Percentiles rank a stretch among this genome's conserved stretches.
Evolutionary conservation across 2,329 filamentous ascomycete species (phyloP).

Genomic region (Fusarium sp.): DNA sequence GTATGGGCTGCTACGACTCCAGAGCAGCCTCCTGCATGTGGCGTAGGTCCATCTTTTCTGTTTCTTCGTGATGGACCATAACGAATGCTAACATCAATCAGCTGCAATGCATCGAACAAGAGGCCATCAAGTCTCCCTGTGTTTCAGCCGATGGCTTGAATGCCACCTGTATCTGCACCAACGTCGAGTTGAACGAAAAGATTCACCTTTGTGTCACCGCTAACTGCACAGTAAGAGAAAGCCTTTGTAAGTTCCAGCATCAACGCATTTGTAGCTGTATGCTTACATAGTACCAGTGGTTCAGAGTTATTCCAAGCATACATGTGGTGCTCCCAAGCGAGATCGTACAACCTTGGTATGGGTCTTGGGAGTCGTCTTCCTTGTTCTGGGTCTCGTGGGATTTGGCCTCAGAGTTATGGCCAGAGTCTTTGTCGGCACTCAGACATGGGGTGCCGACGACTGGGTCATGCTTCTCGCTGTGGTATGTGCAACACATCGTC

Average conservation of each 20-base stretch:
- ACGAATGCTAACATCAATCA: neutral
- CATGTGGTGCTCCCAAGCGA: constrained; percentile 13
- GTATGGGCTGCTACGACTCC: constrained; percentile 27
- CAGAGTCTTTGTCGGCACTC: constrained; percentile 16
- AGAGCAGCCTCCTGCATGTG: constrained; percentile 33
- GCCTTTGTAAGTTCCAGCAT: neutral
- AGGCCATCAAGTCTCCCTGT: constrained; percentile 23
- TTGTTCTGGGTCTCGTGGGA: constrained; percentile 8
- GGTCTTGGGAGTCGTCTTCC: constrained; percentile 12
- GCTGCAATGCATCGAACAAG: constrained; percentile 12
- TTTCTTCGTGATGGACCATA: neutral
- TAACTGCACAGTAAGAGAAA: constrained; percentile 22
- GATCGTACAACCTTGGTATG: constrained; percentile 27
- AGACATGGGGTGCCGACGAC: constrained; percentile 27
- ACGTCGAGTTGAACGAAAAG: constrained; percentile 22
- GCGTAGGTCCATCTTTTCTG: constrained; percentile 4
- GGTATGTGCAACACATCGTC: neutral
- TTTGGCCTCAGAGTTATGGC: constrained; percentile 28
- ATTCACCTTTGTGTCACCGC: constrained; percentile 12
- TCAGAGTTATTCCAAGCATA: constrained; percentile 26
- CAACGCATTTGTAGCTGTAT: no score
- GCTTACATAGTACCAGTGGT: neutral
- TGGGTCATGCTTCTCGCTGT: constrained; percentile 30
- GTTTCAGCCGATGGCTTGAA: constrained; percentile 1
- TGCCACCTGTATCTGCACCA: constrained; percentile 28